These are phyloP conservation scores for Fragaria ananassa DNA, from an alignment of 306 rosid genomes.

Conservation along the genomic window DNA sequence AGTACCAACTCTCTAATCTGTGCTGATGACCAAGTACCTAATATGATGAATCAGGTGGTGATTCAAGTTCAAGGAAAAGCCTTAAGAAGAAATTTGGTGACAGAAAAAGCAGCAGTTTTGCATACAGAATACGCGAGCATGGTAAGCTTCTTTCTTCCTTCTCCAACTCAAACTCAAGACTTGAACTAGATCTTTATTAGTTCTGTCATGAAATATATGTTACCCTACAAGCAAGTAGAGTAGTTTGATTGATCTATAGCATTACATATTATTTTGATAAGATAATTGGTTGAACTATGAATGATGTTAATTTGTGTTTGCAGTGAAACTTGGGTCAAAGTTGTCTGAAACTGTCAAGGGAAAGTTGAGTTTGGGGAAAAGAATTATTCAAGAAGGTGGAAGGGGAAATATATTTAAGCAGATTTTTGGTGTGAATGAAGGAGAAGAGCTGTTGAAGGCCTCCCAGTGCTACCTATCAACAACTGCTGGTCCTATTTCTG, in stretches of 20 bases:
- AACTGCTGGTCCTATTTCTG: constrained; percentile 79
- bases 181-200: neutral
- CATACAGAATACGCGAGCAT: constrained; percentile 58
- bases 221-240: neutral
- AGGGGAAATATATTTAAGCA: constrained; percentile 67
- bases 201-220: neutral
- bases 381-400: constrained; percentile 67
- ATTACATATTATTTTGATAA: neutral
- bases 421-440: constrained; percentile 53
- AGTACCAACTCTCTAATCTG: neutral
- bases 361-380: constrained; percentile 71
- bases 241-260: neutral
- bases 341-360: constrained; percentile 65
- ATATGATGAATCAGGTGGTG: constrained; percentile 7
- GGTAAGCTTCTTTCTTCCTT: constrained; percentile 29
- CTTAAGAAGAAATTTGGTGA: constrained; percentile 22
- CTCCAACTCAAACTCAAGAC: neutral
- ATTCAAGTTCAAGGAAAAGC: constrained; percentile 25
- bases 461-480: constrained; percentile 81
- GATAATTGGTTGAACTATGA: neutral
- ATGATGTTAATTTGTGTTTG: constrained; percentile 7
- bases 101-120: constrained; percentile 40
- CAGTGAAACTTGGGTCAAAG: constrained; percentile 69
- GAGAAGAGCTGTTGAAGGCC: constrained; percentile 75
- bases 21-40: neutral